A percentile compares a stretch with the other conserved stretches of the same genome.
These are phyloP conservation scores for Radiomyces spectabilis DNA, from an alignment of 192 early-diverging fungal genomes.

Conservation along the genomic window DNA sequence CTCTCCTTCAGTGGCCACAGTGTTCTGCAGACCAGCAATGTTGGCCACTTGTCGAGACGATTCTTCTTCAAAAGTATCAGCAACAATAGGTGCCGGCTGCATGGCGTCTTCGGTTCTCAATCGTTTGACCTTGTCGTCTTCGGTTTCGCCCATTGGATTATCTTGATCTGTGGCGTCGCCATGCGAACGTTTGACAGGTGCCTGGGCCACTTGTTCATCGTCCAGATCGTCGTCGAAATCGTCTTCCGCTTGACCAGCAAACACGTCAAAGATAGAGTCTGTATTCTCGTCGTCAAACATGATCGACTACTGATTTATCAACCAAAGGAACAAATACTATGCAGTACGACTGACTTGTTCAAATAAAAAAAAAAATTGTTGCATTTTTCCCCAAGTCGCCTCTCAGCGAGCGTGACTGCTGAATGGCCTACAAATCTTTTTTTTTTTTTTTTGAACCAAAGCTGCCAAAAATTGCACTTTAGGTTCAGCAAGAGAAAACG, in stretches of 20 bases:
- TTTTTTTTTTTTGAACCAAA: too few relatives aligned
- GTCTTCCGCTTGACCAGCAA: slow-evolving; percentile 4
- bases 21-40: slow-evolving; percentile 41
- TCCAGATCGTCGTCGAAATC: slow-evolving; percentile 5
- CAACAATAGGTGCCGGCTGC: slow-evolving; percentile 45
- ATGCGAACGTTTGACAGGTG: background rate
- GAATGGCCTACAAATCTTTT: too few relatives aligned
- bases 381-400: too few relatives aligned
- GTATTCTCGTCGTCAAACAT: slow-evolving; percentile 26
- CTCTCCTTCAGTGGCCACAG: slow-evolving; percentile 35
- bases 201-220: background rate
- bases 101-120: slow-evolving; percentile 15
- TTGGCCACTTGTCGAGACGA: slow-evolving; percentile 58
- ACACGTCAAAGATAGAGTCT: slow-evolving; percentile 21
- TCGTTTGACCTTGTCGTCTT: background rate
- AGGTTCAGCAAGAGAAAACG: too few relatives aligned
- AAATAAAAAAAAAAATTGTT: too few relatives aligned
- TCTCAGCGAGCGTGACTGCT: too few relatives aligned
- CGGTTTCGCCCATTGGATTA: slow-evolving; percentile 1
- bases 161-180: background rate
- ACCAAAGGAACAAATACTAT: too few relatives aligned
- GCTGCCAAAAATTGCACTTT: too few relatives aligned
- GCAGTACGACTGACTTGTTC: too few relatives aligned
- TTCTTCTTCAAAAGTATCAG: slow-evolving; percentile 65
- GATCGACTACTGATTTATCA: too few relatives aligned